These are phyloP conservation scores for Pythium monospermum DNA, from an alignment of 352 stramenopile species.

Conservation along the genomic window DNA sequence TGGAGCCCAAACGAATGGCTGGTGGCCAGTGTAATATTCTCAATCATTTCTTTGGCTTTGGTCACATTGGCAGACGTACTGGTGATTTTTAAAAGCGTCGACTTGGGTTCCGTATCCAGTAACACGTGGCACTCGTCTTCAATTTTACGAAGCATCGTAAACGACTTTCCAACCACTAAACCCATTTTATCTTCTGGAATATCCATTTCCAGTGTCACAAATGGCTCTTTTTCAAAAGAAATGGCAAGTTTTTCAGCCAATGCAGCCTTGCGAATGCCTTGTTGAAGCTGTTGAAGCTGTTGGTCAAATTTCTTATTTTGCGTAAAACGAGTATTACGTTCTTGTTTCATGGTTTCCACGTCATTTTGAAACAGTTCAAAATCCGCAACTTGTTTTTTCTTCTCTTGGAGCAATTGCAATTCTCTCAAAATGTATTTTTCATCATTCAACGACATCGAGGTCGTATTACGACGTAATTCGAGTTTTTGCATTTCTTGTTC, in stretches of 20 bases:
- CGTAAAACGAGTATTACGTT: conserved; percentile 57
- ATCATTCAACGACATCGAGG: conserved; percentile 65
- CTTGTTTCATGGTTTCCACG: conserved; percentile 46
- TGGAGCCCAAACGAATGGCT: conserved; percentile 67
- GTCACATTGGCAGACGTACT: conserved; percentile 38
- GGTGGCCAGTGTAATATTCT: conserved; percentile 66
- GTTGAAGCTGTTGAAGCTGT: conserved; percentile 48
- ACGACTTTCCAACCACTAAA: conserved; percentile 61
- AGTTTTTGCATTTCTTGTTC: conserved; percentile 51
- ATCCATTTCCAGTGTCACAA: conserved; percentile 49
- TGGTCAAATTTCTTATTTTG: conserved; percentile 45
- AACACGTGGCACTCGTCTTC: conserved; percentile 54
- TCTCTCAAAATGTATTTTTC: conserved; percentile 70
- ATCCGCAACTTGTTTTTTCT: conserved; percentile 42
- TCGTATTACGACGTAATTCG: conserved; percentile 61
- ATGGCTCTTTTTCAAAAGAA: conserved; percentile 18
- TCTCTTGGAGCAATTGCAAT: conserved; percentile 54
- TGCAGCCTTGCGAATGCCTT: conserved; percentile 41
- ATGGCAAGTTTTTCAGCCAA: conserved; percentile 39
- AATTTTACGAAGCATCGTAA: conserved; percentile 46
- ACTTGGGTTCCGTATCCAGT: conserved; percentile 57
- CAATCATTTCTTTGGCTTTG: conserved; percentile 40
- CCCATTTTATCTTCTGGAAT: conserved; percentile 64
- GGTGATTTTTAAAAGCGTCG: conserved; percentile 50
- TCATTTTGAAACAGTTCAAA: conserved; percentile 52